Conservation (phyloP, 495 filamentous ascomycete species). For the Peziza echinospora region DNA sequence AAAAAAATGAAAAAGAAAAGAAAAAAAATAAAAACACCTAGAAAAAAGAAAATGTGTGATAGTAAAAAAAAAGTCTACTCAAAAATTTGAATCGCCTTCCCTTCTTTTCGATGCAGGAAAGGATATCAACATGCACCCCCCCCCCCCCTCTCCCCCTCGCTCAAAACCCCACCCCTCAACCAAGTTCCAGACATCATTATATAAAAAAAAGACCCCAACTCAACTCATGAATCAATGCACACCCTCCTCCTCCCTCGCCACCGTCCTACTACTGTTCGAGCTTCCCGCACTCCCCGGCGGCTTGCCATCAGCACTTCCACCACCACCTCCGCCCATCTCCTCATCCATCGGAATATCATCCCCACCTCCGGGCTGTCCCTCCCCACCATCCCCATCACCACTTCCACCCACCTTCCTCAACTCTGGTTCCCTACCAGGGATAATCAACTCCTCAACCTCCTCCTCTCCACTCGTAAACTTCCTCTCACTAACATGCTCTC, state of each 20-base stretch:
- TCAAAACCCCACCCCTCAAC: neutral
- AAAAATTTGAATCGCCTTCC: neutral
- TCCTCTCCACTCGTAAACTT: conserved; percentile 64
- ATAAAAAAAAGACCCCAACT: no score
- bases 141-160: neutral
- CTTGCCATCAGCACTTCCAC: neutral
- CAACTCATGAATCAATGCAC: no score
- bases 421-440: conserved; percentile 29
- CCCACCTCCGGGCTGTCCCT: neutral
- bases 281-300: neutral
- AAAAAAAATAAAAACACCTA: neutral
- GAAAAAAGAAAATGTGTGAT: neutral
- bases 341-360: no score
- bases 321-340: no score
- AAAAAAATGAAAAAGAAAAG: neutral
- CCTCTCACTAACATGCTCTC: conserved; percentile 62
- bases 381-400: neutral
- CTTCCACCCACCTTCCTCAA: neutral
- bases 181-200: no score
- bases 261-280: neutral
- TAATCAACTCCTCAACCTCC: conserved; percentile 52
- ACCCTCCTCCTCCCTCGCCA: neutral
- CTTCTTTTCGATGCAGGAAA: neutral
- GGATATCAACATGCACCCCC: neutral
- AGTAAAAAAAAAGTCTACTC: neutral